Conservation (phyloP, 176 grass and related monocot species). For the Ampelocalamus luodianensis region DNA sequence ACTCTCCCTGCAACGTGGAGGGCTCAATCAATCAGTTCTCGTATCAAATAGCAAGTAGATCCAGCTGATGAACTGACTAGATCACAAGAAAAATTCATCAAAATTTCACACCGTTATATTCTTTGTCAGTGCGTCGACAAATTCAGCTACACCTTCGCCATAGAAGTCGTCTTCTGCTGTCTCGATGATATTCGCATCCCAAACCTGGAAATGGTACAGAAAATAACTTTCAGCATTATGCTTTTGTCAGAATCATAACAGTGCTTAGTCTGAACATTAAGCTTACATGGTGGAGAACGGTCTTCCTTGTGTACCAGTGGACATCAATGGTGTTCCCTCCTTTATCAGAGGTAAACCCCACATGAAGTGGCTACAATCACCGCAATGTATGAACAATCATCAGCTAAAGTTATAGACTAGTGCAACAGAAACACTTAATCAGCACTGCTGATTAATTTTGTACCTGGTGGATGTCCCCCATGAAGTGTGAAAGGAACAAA, state of each 20-base stretch:
- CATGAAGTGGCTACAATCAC: conserved; percentile 63
- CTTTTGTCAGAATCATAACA: neutral
- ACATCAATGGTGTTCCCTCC: conserved; percentile 74
- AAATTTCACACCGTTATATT: conserved; percentile 43
- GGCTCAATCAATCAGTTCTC: neutral
- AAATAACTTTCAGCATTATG: neutral
- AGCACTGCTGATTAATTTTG: neutral
- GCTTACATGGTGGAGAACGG: conserved; percentile 66
- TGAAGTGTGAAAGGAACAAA: conserved; percentile 71
- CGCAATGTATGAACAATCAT: neutral
- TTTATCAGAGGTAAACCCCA: conserved; percentile 62
- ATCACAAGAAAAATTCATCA: neutral
- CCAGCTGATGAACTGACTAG: neutral
- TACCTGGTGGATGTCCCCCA: conserved; percentile 77
- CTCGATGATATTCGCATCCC: conserved; percentile 50
- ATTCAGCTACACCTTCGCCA: neutral
- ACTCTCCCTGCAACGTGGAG: conserved; percentile 46
- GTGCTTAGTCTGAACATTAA: neutral
- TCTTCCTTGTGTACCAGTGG: conserved; percentile 68
- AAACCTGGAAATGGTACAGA: conserved; percentile 33
- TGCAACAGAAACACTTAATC: neutral
- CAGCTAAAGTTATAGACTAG: neutral
- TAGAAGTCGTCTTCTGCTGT: conserved; percentile 47
- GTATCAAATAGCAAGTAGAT: neutral
- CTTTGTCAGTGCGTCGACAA: conserved; percentile 31